Evolutionary conservation across 495 filamentous ascomycete species (phyloP), one percentile per base, ranked within the genome.

Genomic region (Neurospora sp.): DNA sequence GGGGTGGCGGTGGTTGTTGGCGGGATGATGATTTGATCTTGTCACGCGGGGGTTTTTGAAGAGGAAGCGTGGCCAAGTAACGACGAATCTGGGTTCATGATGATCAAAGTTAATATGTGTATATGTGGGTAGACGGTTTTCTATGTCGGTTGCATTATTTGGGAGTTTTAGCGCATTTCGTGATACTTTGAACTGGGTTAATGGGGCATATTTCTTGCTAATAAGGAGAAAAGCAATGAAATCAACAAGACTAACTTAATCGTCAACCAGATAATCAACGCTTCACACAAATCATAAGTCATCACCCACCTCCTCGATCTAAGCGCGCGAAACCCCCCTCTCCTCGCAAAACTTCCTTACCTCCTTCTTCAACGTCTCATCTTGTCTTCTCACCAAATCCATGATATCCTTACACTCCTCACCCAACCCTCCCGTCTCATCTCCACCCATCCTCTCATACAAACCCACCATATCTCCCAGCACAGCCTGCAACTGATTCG

Each of bases 291-390:
- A 7, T 65, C 53, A 65, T 35, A 31, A 61, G 53, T 65, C 53
- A 61, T 61, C 12, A 65, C 27, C 53, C 53, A 65, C 27, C 14
- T 65, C 14, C 53, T 65, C 53, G 14, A 8, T 27, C 14, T 65
- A 71, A 38, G 44, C 44, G 1, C 53, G 1, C 8, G 27, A 18
- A 0, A 89, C 88, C 6, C 87, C 87, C 41, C 93, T 84, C 80
- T 94, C 92, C 77, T 87, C 82, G 74, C 93, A 94, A 80, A 92
- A 97, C 81, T 88, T 90, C 75, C 87, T 87, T 31, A 97, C 94
- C 84, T 97, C 94, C 82, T 89, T 91, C 31, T 82, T 83, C 78
- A 97, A 80, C 76, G 86, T 93, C 72, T 90, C 87, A 72, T 80
- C 85, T 83, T 97, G 94, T 68, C 88, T 85, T 45, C 81, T 80